Conservation (phyloP, 805 yeast genomes). For the Myxozyma geophila region DNA sequence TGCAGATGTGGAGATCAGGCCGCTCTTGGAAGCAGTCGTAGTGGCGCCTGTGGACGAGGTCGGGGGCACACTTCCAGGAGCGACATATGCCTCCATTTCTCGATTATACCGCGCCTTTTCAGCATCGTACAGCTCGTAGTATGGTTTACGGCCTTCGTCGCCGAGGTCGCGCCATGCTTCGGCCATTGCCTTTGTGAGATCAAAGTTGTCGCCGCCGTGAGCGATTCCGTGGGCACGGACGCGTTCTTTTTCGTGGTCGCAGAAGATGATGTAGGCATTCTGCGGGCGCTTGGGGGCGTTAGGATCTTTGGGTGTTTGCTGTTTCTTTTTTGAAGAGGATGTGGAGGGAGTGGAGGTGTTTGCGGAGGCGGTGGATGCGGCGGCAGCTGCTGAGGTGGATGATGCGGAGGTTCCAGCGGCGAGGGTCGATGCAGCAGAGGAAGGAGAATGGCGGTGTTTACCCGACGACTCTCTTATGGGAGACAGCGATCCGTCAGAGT, state of each 20-base stretch:
- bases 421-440: neutral
- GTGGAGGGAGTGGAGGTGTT: conserved; percentile 7
- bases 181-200: conserved; percentile 76
- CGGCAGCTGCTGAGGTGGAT: conserved; percentile 5
- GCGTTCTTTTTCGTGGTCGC: conserved; percentile 82
- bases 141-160: conserved; percentile 71
- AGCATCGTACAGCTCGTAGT: conserved; percentile 72
- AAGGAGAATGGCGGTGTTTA: conserved; percentile 6
- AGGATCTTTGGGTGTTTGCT: conserved; percentile 68
- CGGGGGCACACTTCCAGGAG: conserved; percentile 27
- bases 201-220: conserved; percentile 51
- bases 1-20: neutral
- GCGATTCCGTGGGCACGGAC: conserved; percentile 62
- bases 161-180: conserved; percentile 82
- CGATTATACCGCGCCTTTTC: conserved; percentile 75
- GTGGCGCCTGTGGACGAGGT: conserved; percentile 1
- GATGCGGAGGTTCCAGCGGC: neutral
- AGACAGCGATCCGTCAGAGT: conserved; percentile 22
- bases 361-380: conserved; percentile 5
- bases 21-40: neutral
- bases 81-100: conserved; percentile 59
- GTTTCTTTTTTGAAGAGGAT: conserved; percentile 43
- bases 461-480: conserved; percentile 14
- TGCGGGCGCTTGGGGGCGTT: conserved; percentile 86
- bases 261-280: conserved; percentile 84